Base-by-base conservation (phyloP, 2,329 filamentous ascomycete genomes). In the Trichoderma sp. region DNA sequence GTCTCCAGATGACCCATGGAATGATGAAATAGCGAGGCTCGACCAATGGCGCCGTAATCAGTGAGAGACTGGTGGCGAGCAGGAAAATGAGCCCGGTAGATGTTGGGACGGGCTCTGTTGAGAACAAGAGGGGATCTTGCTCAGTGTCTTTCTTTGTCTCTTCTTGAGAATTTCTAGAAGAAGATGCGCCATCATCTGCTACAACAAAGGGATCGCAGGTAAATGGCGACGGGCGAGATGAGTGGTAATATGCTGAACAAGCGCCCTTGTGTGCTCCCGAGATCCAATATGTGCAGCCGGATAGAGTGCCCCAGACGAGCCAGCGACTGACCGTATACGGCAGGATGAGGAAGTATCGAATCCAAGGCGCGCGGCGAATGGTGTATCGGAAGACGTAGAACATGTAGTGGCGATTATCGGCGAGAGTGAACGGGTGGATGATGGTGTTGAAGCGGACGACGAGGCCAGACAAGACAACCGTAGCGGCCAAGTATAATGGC, bases 11-110 rank as follows among this genome's bases (percentile, higher is more conserved):
- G 10, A 97, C 87, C 93, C 94, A 99, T 0, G 95, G 94, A 14
- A 97, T 85, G 77, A 99, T 96, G 79, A 97, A 97, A 80, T 99
- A 99, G 16, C 96, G 88, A 16, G 96, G 96, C 79, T 99, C 96
- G 11, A 99, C 95, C 0, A 99, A 86, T 0, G 96, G 94, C 0
- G 96, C 94, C 0, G 93, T 96, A 67, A 97, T 82, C 14, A 99
- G 86, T 0, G 92, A 95, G 4, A 97, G 83, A 0, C 90, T 77
- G 0, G 94, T 94, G 0, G 94, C 87, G 5, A 89, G 81, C 8
- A 97, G 78, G 72, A 88, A 85, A 29, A 90, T 80, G 33, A 90
- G 77, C 1, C 81, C 81, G 2, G 85, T 88, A 0, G 87, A 88
- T 0, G 84, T 84, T 2, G 80, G 75, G 0, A 82, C 79, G 1